phyloP scores from a whole-genome alignment of 1,284 basidiomycete genomes.

The Pseudozyma flocculosa region DNA sequence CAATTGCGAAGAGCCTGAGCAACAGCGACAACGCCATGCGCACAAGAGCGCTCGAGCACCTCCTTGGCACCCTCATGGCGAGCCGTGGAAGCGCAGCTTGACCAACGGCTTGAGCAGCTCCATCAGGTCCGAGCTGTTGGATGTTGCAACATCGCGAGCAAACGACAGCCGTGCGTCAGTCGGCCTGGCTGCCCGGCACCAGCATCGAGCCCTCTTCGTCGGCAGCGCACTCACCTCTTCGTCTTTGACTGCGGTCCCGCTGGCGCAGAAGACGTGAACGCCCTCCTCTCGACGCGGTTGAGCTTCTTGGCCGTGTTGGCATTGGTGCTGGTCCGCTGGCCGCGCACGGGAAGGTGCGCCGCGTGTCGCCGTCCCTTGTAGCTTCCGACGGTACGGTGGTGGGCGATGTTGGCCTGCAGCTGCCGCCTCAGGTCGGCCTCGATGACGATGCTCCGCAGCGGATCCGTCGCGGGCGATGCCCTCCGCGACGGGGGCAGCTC shows the following conservation, averaged over 20 bases:
- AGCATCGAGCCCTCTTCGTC: too few relatives aligned
- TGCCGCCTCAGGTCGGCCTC: conserved; percentile 78
- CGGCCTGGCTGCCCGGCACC: too few relatives aligned
- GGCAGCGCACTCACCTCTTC: neutral
- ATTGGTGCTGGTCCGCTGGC: conserved; percentile 83
- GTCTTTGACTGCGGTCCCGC: neutral
- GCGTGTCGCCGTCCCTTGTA: conserved; percentile 84
- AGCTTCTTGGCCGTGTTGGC: conserved; percentile 81
- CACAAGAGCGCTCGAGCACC: too few relatives aligned
- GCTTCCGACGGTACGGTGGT: conserved; percentile 83
- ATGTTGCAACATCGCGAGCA: too few relatives aligned
- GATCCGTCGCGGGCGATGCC: conserved; percentile 44
- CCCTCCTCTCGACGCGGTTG: conserved; percentile 68
- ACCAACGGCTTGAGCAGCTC: too few relatives aligned
- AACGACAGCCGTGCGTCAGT: too few relatives aligned
- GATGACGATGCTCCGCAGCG: conserved; percentile 72
- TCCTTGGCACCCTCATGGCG: too few relatives aligned
- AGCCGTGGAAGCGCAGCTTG: too few relatives aligned
- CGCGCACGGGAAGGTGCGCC: conserved; percentile 82
- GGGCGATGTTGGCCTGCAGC: conserved; percentile 81
- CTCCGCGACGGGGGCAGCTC: conserved; percentile 35
- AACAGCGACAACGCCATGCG: too few relatives aligned
- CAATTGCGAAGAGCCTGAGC: too few relatives aligned
- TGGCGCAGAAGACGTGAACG: conserved; percentile 5
- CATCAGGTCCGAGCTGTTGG: too few relatives aligned